Evolutionary conservation across 2,329 filamentous ascomycete genomes (phyloP).

Genomic region (Aspergillus sp.): DNA sequence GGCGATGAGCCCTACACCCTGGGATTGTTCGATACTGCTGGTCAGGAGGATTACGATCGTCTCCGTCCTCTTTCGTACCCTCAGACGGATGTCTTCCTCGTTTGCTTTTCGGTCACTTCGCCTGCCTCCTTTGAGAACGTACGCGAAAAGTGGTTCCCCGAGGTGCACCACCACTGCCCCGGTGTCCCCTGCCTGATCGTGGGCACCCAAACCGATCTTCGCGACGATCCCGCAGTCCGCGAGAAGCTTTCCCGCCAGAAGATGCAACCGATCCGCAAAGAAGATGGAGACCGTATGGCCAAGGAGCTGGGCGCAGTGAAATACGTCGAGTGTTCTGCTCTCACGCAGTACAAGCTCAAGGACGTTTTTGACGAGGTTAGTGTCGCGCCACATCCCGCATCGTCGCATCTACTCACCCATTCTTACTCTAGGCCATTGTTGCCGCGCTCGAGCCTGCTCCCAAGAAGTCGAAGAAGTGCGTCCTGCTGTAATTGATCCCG

Average conservation of each 20-base stretch:
- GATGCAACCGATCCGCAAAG: constrained; percentile 88
- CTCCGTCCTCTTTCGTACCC: constrained; percentile 95
- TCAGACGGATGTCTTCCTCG: constrained; percentile 97
- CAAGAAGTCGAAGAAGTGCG: constrained; percentile 77
- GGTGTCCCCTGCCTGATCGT: constrained; percentile 97
- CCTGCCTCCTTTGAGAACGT: constrained; percentile 99
- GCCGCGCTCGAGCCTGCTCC: constrained; percentile 85
- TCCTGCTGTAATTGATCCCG: constrained; percentile 60
- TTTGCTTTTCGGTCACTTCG: constrained; percentile 97
- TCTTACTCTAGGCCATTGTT: constrained; percentile 74
- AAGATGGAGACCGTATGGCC: constrained; percentile 94
- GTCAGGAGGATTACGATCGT: constrained; percentile 99
- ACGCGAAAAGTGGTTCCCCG: constrained; percentile 97
- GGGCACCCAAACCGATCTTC: constrained; percentile 93
- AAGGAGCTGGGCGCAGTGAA: constrained; percentile 97
- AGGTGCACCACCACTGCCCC: constrained; percentile 97
- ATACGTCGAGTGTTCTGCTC: constrained; percentile 96
- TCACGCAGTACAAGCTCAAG: constrained; percentile 98
- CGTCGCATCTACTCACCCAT: constrained; percentile 5
- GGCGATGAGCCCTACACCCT: constrained; percentile 98
- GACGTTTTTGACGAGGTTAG: constrained; percentile 98
- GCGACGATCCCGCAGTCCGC: constrained; percentile 81
- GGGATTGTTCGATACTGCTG: constrained; percentile 95
- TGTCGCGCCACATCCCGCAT: constrained; percentile 8
- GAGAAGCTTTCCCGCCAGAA: constrained; percentile 95